These are phyloP conservation scores for Diaporthe vexans DNA, from an alignment of 2,329 filamentous ascomycete genomes.

Conservation along the genomic window DNA sequence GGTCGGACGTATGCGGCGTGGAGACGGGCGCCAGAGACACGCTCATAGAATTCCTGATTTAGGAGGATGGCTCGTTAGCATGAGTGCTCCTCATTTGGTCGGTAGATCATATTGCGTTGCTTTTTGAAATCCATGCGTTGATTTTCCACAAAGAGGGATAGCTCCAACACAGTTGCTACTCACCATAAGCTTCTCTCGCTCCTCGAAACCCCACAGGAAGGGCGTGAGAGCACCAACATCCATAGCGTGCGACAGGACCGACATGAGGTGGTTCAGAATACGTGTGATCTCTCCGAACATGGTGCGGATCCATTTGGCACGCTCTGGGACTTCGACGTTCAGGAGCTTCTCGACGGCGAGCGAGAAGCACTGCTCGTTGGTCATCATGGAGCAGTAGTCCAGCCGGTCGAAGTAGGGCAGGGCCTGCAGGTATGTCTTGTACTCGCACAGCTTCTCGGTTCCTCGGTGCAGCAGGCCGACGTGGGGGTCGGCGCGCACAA, in stretches of 20 bases:
- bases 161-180: slow-evolving; percentile 49
- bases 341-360: slow-evolving; percentile 97
- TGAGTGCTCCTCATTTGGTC: neutral
- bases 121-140: slow-evolving; percentile 1
- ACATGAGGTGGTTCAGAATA: slow-evolving; percentile 98
- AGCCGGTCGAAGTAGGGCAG: slow-evolving; percentile 98
- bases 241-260: slow-evolving; percentile 96
- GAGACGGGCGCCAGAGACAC: slow-evolving; percentile 96
- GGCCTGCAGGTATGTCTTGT: slow-evolving; percentile 99
- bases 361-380: slow-evolving; percentile 97
- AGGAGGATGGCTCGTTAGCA: slow-evolving; percentile 32
- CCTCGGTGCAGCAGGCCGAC: slow-evolving; percentile 96
- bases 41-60: slow-evolving; percentile 96
- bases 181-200: slow-evolving; percentile 99
- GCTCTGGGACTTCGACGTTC: slow-evolving; percentile 94
- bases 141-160: slow-evolving; percentile 33
- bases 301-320: slow-evolving; percentile 97
- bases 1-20: slow-evolving; percentile 98
- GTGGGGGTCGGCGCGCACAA: slow-evolving; percentile 95
- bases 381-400: slow-evolving; percentile 99
- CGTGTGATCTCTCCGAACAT: slow-evolving; percentile 96
- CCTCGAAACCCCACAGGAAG: slow-evolving; percentile 99
- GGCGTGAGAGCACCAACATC: slow-evolving; percentile 98
- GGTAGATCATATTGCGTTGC: neutral
- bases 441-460: slow-evolving; percentile 99